Base-by-base conservation (phyloP, 2,329 filamentous ascomycete species). In the Cytospora paraplurivora region DNA sequence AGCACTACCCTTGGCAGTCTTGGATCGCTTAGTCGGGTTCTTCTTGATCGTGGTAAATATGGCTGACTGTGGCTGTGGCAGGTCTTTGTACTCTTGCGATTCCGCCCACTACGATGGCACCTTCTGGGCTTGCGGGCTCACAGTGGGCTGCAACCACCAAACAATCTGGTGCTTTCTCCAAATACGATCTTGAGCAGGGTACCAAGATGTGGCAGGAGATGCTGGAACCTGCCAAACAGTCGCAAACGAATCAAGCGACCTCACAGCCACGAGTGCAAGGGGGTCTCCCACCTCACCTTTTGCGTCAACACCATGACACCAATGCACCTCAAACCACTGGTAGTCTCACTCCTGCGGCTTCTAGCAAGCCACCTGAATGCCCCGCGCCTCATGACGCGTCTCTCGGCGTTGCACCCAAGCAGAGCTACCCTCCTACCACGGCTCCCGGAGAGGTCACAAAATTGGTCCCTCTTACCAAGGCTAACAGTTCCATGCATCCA, bases 231-330 rank as follows among this genome's bases (percentile, higher is more conserved):
- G 19, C 33, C n/a, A n/a, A 19, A 11, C 3, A n/a, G 11, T 1
- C 19, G 10, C 19, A 21, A 32, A 38, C 17, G 3, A 17, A 56
- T n/a, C 38, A 51, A 38, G 47, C 21, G 1, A 27, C 59, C 1
- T 4, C 41, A 19, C 37, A 37, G n/a, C 27, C 51, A 13, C 33
- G 35, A 15, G 13, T 47, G 12, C 21, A 17, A 11, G 41, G 52
- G n/a, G 52, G 52, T 3, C 33, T 56, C 7, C 59, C 59, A 13
- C 59, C 52, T 13, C 52, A 62, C 41, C 19, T 62, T 21, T 44
- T 38, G 8, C 52, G 52, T 8, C 52, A 51, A 35, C 32, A 21
- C 44, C 11, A 49, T 15, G 21, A 50, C 21, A n/a, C 34, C 10
- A 13, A 17, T 6, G 27, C 27, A 13, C 33, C 50, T 15, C 27